These are phyloP conservation scores for Linum tenue DNA, from an alignment of 345 rosid species.

Conservation along the genomic window DNA sequence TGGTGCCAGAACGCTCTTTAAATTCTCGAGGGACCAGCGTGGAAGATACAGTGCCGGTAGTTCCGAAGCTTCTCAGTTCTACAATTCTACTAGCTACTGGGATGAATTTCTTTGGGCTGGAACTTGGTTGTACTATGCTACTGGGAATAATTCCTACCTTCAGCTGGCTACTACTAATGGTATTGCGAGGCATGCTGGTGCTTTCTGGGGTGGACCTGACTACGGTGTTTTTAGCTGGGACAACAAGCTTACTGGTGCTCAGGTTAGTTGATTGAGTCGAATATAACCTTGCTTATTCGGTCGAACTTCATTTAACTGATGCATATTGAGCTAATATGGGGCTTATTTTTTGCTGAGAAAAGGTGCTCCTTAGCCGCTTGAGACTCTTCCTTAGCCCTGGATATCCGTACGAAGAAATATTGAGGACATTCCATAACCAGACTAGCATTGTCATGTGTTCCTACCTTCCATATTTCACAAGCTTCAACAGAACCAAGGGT, in stretches of 20 bases:
- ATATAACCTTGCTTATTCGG: constrained; percentile 3
- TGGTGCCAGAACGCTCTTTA: constrained; percentile 67
- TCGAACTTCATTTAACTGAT: too few species aligned
- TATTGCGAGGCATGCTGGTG: constrained; percentile 84
- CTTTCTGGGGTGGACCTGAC: constrained; percentile 82
- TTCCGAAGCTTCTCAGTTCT: constrained; percentile 54
- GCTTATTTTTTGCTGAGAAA: constrained; percentile 1
- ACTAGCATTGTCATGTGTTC: constrained; percentile 83
- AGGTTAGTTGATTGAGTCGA: constrained; percentile 36
- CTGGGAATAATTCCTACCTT: constrained; percentile 73
- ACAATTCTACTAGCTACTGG: constrained; percentile 82
- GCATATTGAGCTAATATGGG: neutral
- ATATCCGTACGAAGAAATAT: constrained; percentile 83
- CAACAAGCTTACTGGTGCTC: constrained; percentile 94
- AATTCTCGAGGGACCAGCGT: constrained; percentile 59
- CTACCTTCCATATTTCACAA: constrained; percentile 53
- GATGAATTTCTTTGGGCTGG: constrained; percentile 96
- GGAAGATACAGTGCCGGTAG: constrained; percentile 75
- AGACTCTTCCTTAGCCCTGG: constrained; percentile 88
- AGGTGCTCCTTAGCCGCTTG: constrained; percentile 75
- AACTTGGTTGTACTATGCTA: constrained; percentile 91
- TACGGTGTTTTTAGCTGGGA: constrained; percentile 97
- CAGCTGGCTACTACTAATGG: constrained; percentile 61
- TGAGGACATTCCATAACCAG: constrained; percentile 82
- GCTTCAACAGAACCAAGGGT: constrained; percentile 69